Conservation (phyloP, 2,329 filamentous ascomycete genomes). For the Geoglossum cookeanum region DNA sequence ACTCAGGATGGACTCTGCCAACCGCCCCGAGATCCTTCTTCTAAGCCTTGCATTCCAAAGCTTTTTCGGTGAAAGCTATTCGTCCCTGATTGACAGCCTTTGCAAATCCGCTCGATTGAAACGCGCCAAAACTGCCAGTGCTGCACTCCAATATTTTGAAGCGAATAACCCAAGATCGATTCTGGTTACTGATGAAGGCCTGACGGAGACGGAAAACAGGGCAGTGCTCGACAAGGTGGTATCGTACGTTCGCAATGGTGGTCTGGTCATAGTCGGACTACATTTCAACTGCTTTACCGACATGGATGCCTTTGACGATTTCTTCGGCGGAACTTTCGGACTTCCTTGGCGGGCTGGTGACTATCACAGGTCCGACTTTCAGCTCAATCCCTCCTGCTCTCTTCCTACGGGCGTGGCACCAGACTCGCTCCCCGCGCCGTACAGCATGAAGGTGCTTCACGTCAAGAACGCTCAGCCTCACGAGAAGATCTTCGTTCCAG, state of each 20-base stretch:
- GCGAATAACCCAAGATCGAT: slow-evolving; percentile 12
- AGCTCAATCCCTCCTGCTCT: slow-evolving; percentile 9
- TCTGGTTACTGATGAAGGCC: slow-evolving; percentile 13
- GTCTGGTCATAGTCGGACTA: slow-evolving; percentile 13
- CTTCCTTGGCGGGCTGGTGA: slow-evolving; percentile 12
- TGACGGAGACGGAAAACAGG: slow-evolving; percentile 9
- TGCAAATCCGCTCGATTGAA: slow-evolving; percentile 6
- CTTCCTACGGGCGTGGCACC: slow-evolving; percentile 4
- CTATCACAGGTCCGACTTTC: slow-evolving; percentile 11
- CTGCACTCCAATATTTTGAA: slow-evolving; percentile 10
- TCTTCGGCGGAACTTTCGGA: slow-evolving; percentile 11
- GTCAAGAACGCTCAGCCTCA: slow-evolving; percentile 11
- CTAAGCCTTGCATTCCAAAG: no score
- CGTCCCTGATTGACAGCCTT: slow-evolving; percentile 8
- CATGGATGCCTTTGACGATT: slow-evolving; percentile 9
- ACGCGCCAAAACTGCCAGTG: slow-evolving; percentile 6
- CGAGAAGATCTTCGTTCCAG: slow-evolving; percentile 15
- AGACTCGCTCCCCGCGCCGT: slow-evolving; percentile 10
- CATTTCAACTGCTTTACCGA: slow-evolving; percentile 12
- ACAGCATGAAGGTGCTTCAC: slow-evolving; percentile 17
- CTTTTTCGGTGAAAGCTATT: no score
- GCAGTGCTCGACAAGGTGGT: slow-evolving; percentile 11
- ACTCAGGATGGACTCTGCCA: no score
- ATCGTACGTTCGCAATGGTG: slow-evolving; percentile 12
- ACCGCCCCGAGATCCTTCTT: no score